Base-by-base conservation (phyloP, 371 early-diverging fungal species). In the Chytridium lagenaria region DNA sequence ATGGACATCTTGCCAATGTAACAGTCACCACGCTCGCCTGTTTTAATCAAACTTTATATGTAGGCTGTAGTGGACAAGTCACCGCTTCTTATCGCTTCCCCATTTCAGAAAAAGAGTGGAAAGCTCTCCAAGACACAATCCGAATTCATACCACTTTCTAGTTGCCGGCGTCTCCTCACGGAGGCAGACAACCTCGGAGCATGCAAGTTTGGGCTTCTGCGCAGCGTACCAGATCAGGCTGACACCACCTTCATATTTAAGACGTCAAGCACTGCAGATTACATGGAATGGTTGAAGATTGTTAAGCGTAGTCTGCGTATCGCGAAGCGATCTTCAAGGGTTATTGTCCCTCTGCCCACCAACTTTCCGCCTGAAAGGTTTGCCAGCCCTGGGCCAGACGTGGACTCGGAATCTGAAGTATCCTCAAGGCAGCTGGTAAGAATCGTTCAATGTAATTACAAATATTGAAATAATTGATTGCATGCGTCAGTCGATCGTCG, bases 141-240 rank as follows among this genome's bases (percentile, higher is more conserved):
- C 22, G 57, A 55, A 23, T 55, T 55, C 30, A 26, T 26, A 5
- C 57, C 57, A 10, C 26, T 55, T 16, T 55, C 57, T 10, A 26
- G 26, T 23, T 55, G 22, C 57, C 5, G 30, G 57, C 10, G 57
- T 7, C 57, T 55, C 7, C 57, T 55, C 10, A 26, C 10, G 7
- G 57, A 55, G 57, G 23, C 57, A 55, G 57, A 55, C 26, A 26
- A 55, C 30, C 30, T 55, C 10, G 57, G 57, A 10, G 26, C 57
- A 10, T 55, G 57, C 57, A 7, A 55, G 57, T 55, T 55, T 55
- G 57, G 57, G 26, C 30, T 55, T 30, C 7, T 55, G 10, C 5
- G 22, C 10, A 30, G 26, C 57, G 7, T 26, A 16, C 16, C 10
- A 10, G 26, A 10, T 30, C 26, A 55, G 57, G 16, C 26, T 15